Percentiles rank a stretch among this genome's conserved stretches.
Evolutionary conservation across 495 filamentous ascomycete genomes (phyloP).

Genomic region (Neurospora sp.): DNA sequence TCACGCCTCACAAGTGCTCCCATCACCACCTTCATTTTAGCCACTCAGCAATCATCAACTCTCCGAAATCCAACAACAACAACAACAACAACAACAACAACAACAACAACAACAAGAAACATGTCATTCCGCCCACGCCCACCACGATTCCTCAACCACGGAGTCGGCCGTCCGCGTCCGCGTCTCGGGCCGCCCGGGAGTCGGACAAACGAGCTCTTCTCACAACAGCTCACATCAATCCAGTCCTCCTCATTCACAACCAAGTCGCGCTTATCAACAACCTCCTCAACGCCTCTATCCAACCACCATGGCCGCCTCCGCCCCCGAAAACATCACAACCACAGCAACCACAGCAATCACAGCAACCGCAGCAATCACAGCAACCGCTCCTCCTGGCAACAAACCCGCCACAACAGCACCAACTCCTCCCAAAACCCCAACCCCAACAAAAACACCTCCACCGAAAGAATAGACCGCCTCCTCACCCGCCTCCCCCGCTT

Average conservation of each 20-base stretch:
- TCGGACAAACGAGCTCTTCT: not conserved
- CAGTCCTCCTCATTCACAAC: not conserved
- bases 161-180: not conserved
- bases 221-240: not conserved
- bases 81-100: not conserved
- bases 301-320: not conserved
- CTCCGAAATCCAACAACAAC: not conserved
- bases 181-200: not conserved
- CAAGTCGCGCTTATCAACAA: not conserved
- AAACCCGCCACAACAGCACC: not conserved
- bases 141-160: not conserved
- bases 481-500: slow-evolving; percentile 45
- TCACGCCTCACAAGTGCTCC: not conserved
- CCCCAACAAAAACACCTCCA: not conserved
- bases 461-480: slow-evolving; percentile 43
- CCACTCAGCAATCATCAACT: not conserved
- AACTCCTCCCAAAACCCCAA: slow-evolving; percentile 1
- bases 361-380: too few species aligned
- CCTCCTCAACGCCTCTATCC: not conserved
- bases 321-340: not conserved
- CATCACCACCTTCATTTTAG: too few species aligned
- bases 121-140: not conserved
- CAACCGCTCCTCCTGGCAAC: not conserved
- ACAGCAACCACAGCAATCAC: too few species aligned
- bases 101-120: not conserved